phyloP scores from a whole-genome alignment of 2,329 filamentous ascomycete genomes.

The Blastomyces percursus region DNA sequence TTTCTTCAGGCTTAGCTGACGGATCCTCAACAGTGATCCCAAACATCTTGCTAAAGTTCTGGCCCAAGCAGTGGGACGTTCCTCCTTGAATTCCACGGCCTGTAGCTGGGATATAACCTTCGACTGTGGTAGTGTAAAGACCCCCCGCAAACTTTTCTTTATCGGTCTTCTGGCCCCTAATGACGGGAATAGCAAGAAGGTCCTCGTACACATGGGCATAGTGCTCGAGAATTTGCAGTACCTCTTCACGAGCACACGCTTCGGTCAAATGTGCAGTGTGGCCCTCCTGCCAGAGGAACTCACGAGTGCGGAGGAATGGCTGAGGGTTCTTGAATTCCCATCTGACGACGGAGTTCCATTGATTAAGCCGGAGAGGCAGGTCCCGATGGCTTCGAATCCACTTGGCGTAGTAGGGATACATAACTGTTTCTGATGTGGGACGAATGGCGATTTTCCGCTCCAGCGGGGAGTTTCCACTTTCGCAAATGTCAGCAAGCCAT shows the following conservation, averaged over 20 bases:
- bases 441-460: constrained; percentile 66
- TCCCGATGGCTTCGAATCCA: constrained; percentile 97
- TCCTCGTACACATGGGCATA: constrained; percentile 91
- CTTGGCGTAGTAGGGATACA: constrained; percentile 93
- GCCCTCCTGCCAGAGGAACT: constrained; percentile 97
- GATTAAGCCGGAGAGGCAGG: constrained; percentile 84
- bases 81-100: constrained; percentile 94
- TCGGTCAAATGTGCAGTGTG: constrained; percentile 87
- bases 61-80: constrained; percentile 86
- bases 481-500: constrained; percentile 18
- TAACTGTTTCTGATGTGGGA: constrained; percentile 64
- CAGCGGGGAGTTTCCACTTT: constrained; percentile 77
- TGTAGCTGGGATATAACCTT: constrained; percentile 92
- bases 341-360: constrained; percentile 92
- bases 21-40: constrained; percentile 96
- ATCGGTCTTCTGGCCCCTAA: constrained; percentile 88
- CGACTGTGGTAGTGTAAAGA: constrained; percentile 91
- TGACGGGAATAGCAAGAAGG: constrained; percentile 85
- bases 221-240: constrained; percentile 82
- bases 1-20: constrained; percentile 55
- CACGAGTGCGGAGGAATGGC: constrained; percentile 78
- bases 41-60: constrained; percentile 99
- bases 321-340: constrained; percentile 95
- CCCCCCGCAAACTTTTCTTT: constrained; percentile 98
- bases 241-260: constrained; percentile 69